phyloP scores from a whole-genome alignment of 2,329 filamentous ascomycete species.

The Scolecobasidium constrictum region DNA sequence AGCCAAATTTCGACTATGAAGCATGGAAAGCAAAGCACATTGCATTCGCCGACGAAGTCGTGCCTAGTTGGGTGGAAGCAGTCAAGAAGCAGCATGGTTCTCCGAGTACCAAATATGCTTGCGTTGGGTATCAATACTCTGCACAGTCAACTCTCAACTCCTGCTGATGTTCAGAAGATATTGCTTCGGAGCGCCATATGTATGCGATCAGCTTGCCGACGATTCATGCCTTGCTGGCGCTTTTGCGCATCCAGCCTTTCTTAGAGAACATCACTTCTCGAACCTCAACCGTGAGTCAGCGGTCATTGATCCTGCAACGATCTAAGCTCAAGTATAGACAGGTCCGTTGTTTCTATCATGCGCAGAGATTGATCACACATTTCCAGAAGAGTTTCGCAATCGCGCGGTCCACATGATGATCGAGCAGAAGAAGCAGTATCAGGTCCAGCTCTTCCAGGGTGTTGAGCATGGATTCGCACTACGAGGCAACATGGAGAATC shows the following conservation, averaged over 20 bases:
- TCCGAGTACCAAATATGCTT: slow-evolving; percentile 26
- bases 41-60: slow-evolving; percentile 30
- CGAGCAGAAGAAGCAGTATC: slow-evolving; percentile 23
- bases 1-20: slow-evolving; percentile 35
- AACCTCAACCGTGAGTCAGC: slow-evolving; percentile 21
- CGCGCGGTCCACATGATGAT: slow-evolving; percentile 33
- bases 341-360: slow-evolving; percentile 36
- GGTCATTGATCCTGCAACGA: neutral
- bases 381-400: slow-evolving; percentile 26
- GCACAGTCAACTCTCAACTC: too few relatives aligned
- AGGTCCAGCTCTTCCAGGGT: slow-evolving; percentile 22
- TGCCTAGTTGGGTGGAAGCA: slow-evolving; percentile 33
- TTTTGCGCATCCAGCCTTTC: slow-evolving; percentile 40
- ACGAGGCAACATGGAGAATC: slow-evolving; percentile 29
- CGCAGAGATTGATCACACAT: slow-evolving; percentile 34
- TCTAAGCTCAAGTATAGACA: neutral
- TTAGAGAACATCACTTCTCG: slow-evolving; percentile 37
- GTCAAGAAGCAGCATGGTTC: slow-evolving; percentile 27
- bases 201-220: slow-evolving; percentile 29
- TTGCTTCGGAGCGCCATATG: slow-evolving; percentile 33
- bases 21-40: slow-evolving; percentile 39
- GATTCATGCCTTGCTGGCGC: slow-evolving; percentile 32
- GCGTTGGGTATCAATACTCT: slow-evolving; percentile 26
- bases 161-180: slow-evolving; percentile 11
- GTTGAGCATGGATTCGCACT: slow-evolving; percentile 26